phyloP scores from a whole-genome alignment of 805 yeast genomes.

The Pichia scutulata region DNA sequence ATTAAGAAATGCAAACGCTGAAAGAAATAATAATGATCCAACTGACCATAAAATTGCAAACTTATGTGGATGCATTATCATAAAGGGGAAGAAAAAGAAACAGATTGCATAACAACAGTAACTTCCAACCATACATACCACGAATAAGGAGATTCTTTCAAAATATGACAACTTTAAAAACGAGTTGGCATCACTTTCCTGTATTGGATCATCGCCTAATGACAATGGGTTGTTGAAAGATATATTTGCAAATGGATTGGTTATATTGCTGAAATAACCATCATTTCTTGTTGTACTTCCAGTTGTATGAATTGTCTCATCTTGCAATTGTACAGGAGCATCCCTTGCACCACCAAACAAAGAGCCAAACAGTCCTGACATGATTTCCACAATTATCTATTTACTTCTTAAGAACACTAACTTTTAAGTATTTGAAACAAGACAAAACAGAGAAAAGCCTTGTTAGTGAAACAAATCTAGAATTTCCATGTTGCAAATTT shows the following conservation, averaged over 20 bases:
- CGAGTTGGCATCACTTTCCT: not conserved
- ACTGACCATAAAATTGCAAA: constrained; percentile 81
- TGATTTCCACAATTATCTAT: not conserved
- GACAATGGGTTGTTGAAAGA: not conserved
- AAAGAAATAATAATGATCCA: constrained; percentile 73
- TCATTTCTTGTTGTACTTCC: not conserved
- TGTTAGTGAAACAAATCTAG: too few relatives aligned
- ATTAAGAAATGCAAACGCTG: constrained; percentile 78
- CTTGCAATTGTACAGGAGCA: not conserved
- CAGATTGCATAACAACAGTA: constrained; percentile 67
- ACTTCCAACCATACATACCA: constrained; percentile 64
- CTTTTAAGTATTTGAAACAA: too few relatives aligned
- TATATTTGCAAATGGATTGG: not conserved
- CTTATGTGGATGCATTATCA: constrained; percentile 76
- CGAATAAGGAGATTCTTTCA: constrained; percentile 70
- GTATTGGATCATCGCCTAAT: not conserved
- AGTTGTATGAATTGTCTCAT: not conserved
- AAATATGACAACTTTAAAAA: constrained; percentile 55
- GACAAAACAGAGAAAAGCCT: too few relatives aligned
- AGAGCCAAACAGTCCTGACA: not conserved
- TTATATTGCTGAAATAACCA: not conserved
- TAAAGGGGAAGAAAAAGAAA: constrained; percentile 71
- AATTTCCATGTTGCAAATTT: too few relatives aligned
- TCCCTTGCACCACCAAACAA: not conserved
- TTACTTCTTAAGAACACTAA: too few relatives aligned